These are phyloP conservation scores for Podaxis sp. DNA, from an alignment of 768 basidiomycete genomes.

Conservation along the genomic window DNA sequence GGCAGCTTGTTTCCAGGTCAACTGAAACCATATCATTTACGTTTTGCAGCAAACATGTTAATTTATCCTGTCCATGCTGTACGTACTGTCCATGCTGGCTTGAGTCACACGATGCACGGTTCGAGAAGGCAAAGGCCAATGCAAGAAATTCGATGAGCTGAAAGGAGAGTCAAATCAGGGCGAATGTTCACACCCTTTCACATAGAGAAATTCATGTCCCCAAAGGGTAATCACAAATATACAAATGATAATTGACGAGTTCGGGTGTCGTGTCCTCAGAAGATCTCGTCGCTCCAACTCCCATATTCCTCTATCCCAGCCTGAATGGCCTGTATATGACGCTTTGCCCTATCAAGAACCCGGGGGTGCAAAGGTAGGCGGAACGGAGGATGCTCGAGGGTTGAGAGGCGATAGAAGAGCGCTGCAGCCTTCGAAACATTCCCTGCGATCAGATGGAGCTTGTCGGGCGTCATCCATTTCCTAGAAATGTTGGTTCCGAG, in stretches of 20 bases:
- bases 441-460: not conserved
- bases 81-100: too few species aligned
- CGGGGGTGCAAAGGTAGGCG: conserved; percentile 5
- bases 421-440: not conserved
- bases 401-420: conserved; percentile 3
- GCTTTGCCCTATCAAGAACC: not conserved
- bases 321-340: not conserved
- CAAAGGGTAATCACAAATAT: too few species aligned
- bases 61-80: too few species aligned
- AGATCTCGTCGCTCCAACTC: conserved; percentile 3
- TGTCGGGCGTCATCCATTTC: conserved; percentile 6
- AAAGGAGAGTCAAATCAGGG: too few species aligned
- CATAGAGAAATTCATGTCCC: too few species aligned
- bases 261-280: not conserved
- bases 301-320: not conserved
- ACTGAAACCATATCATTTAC: too few species aligned
- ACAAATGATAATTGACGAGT: not conserved
- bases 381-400: conserved; percentile 5
- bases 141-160: too few species aligned
- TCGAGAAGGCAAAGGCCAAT: too few species aligned
- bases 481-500: conserved; percentile 9
- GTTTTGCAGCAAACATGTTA: too few species aligned
- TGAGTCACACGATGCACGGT: too few species aligned
- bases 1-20: too few species aligned
- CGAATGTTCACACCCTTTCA: too few species aligned